Base-by-base conservation (phyloP, 306 rosid species). In the Cicer yamashitae region DNA sequence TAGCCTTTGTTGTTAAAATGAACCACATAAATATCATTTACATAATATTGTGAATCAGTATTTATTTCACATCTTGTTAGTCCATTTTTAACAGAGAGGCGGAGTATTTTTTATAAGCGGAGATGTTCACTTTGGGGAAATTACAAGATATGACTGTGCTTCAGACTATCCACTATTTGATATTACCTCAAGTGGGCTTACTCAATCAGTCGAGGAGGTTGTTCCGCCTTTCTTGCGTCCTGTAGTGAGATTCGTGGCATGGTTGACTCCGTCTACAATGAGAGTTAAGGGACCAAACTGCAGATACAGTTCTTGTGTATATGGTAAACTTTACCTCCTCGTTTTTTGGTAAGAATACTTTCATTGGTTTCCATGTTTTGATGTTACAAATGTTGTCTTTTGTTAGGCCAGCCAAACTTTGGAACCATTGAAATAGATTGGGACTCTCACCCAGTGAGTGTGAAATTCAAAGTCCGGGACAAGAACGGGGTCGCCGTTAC, bases 71-170 rank as follows among this genome's bases (percentile, higher is more conserved):
- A 59, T 73, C 47, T 74, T 65, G 70, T 43, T 48, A 75, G 79
- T 77, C 67, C 41, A 59, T 78, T 72, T 47, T 82, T 72, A 61
- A 69, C 83, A 92, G 97, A 87, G 96, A 76, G 75, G 80, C 41
- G 96, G 92, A 76, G 89, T 87, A 52, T 47, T 89, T 83, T 92
- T 92, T 68, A 84, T 89, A 40, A 92, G 97, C 47, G 97, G 97
- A 54, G 97, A 92, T 83, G 97, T 92, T 84, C 97, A 92, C 85
- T 92, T 89, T 59, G 96, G 96, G 79, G 96, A 92, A 84, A 85
- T 92, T 65, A 77, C 93, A 34, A 87, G 89, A 76, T 88, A 85
- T 82, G 97, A 91, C 75, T 91, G 97, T 68, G 93, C 88, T 15
- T 38, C 85, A 74, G 88, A 81, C 82, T 92, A 89, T 75, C 90